phyloP scores from a whole-genome alignment of 2,329 filamentous ascomycete species.

The Cladorrhinum sp. region DNA sequence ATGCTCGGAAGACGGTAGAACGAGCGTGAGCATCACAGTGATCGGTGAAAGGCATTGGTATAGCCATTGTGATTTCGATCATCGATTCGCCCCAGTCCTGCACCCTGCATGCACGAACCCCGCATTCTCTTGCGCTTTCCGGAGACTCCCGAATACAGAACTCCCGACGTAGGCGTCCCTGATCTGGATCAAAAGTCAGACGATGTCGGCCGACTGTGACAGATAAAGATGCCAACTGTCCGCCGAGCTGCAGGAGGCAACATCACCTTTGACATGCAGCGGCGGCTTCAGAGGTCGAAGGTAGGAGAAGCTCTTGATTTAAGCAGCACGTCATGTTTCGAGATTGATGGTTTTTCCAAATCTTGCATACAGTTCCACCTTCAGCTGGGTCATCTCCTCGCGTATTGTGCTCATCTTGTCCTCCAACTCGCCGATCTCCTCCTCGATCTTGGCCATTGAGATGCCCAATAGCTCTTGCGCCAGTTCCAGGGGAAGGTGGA shows the following conservation, averaged over 20 bases:
- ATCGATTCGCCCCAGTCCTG: background rate
- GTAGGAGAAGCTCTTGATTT: conserved; percentile 3
- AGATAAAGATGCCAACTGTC: conserved; percentile 1
- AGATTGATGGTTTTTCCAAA: conserved; percentile 97
- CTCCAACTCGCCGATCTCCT: conserved; percentile 72
- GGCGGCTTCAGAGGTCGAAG: conserved; percentile 1
- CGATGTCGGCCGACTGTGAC: background rate
- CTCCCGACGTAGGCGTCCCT: background rate
- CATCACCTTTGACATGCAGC: conserved; percentile 6
- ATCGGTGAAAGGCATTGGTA: background rate
- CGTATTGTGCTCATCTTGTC: conserved; percentile 70
- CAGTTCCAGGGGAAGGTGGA: conserved; percentile 77
- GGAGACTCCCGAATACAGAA: background rate
- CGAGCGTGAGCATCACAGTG: too few species aligned
- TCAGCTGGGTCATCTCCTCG: conserved; percentile 86
- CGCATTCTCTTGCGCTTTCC: background rate
- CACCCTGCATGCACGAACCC: background rate
- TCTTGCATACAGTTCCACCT: conserved; percentile 87
- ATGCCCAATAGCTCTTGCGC: conserved; percentile 80
- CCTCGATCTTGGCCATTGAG: conserved; percentile 70
- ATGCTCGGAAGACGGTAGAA: too few species aligned
- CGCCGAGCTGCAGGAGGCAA: background rate
- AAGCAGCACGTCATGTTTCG: conserved; percentile 62
- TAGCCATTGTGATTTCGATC: background rate
- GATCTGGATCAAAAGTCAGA: background rate